These are phyloP conservation scores for Cokeromyces recurvatus DNA, from an alignment of 371 early-diverging fungal genomes.

Conservation along the genomic window DNA sequence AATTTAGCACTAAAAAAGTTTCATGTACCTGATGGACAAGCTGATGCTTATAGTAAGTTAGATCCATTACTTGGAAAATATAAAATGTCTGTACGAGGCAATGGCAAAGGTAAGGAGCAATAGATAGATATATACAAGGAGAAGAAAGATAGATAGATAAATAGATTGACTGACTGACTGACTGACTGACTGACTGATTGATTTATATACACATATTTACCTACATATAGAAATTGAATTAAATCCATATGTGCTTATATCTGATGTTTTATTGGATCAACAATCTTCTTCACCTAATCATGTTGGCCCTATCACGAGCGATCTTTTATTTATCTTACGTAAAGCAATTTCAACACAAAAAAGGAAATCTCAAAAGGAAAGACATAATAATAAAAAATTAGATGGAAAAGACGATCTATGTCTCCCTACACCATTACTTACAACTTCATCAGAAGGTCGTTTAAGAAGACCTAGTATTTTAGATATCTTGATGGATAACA, in stretches of 20 bases:
- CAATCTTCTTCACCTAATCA: conserved; percentile 11
- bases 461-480: conserved; percentile 38
- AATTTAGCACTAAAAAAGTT: conserved; percentile 41
- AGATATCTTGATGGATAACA: conserved; percentile 40
- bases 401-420: too few relatives aligned
- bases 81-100: conserved; percentile 32
- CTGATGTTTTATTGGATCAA: conserved; percentile 26
- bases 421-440: conserved; percentile 2
- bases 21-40: conserved; percentile 38
- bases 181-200: too few relatives aligned
- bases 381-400: background rate
- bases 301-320: conserved; percentile 30
- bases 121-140: background rate
- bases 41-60: conserved; percentile 8
- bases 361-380: conserved; percentile 3
- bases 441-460: conserved; percentile 6
- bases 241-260: conserved; percentile 34
- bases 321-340: conserved; percentile 35
- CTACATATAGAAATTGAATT: conserved; percentile 28
- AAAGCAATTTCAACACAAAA: conserved; percentile 7
- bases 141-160: background rate
- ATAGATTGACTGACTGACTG: background rate
- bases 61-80: conserved; percentile 17
- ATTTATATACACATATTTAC: too few relatives aligned
- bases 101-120: conserved; percentile 26